Percentiles rank a stretch among this genome's conserved stretches.
Conservation (phyloP, 1,284 basidiomycete species). For the Inonotus hispidus region DNA sequence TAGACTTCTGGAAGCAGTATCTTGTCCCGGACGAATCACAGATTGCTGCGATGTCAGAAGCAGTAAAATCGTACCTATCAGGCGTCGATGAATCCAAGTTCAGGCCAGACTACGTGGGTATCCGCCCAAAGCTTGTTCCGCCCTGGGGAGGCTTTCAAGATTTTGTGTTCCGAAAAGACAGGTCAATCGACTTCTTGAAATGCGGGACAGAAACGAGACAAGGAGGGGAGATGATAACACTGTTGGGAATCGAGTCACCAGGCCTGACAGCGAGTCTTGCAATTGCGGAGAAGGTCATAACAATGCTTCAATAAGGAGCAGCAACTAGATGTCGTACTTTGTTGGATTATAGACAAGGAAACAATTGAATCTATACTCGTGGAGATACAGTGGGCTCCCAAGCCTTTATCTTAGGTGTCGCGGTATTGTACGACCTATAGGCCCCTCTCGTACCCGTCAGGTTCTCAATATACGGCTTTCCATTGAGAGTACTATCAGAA, state of each 20-base stretch:
- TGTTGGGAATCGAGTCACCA: slow-evolving; percentile 76
- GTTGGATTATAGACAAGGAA: not conserved
- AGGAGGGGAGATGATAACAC: slow-evolving; percentile 57
- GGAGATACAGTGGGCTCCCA: slow-evolving; percentile 77
- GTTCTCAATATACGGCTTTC: slow-evolving; percentile 77
- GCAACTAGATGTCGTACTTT: not conserved
- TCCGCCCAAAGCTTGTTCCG: slow-evolving; percentile 83
- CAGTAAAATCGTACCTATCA: slow-evolving; percentile 74
- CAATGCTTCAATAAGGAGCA: slow-evolving; percentile 36
- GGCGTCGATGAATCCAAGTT: slow-evolving; percentile 60
- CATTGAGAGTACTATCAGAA: not conserved
- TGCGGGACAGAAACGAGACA: slow-evolving; percentile 19
- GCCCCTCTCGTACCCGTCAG: slow-evolving; percentile 88
- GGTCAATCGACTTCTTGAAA: slow-evolving; percentile 29
- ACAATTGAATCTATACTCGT: slow-evolving; percentile 30
- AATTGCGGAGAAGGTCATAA: slow-evolving; percentile 67
- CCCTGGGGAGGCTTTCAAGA: slow-evolving; percentile 80
- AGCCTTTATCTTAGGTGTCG: slow-evolving; percentile 69
- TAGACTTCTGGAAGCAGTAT: slow-evolving; percentile 74
- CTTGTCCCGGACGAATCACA: slow-evolving; percentile 65
- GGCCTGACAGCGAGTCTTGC: slow-evolving; percentile 72
- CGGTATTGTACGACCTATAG: slow-evolving; percentile 85
- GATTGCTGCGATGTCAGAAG: slow-evolving; percentile 58
- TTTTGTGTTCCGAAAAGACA: slow-evolving; percentile 65
- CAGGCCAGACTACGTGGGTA: slow-evolving; percentile 85